These are phyloP conservation scores for Claviceps maximensis DNA, from an alignment of 2,329 filamentous ascomycete genomes.

Conservation along the genomic window DNA sequence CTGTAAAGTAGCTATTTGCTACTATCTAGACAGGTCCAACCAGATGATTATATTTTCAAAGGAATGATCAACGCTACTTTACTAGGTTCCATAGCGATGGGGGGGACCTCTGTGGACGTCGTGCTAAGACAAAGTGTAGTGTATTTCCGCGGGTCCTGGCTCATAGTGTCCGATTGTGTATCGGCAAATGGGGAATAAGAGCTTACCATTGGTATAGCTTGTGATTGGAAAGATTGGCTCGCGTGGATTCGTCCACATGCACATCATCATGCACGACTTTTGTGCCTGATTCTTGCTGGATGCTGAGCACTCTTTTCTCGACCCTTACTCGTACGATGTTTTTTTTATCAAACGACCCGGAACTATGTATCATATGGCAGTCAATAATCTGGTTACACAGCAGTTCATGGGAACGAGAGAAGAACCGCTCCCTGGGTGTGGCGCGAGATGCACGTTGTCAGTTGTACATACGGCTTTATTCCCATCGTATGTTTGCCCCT, in stretches of 20 bases:
- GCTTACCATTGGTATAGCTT: not conserved
- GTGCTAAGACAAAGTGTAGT: not conserved
- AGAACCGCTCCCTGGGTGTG: not conserved
- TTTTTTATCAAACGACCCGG: not conserved
- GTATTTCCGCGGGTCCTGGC: not conserved
- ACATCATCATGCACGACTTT: not conserved
- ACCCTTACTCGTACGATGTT: not conserved
- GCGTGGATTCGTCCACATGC: not conserved
- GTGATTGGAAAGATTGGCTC: not conserved
- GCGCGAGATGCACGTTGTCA: not conserved
- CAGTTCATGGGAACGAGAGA: not conserved
- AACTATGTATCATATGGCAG: not conserved
- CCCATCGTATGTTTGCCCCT: not conserved
- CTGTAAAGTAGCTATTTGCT: too few relatives aligned
- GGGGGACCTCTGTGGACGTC: not conserved
- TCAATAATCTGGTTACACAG: not conserved
- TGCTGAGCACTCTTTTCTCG: not conserved
- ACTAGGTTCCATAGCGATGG: too few relatives aligned
- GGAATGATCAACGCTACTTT: too few relatives aligned
- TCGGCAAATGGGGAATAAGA: not conserved
- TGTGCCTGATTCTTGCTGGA: not conserved
- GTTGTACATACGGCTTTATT: not conserved
- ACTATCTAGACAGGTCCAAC: too few relatives aligned
- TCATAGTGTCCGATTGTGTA: not conserved
- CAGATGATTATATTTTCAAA: too few relatives aligned